Percentiles rank a stretch among this genome's conserved stretches.
phyloP scores from a whole-genome alignment of 805 yeast species.

The Zygotorulaspora danielsina region DNA sequence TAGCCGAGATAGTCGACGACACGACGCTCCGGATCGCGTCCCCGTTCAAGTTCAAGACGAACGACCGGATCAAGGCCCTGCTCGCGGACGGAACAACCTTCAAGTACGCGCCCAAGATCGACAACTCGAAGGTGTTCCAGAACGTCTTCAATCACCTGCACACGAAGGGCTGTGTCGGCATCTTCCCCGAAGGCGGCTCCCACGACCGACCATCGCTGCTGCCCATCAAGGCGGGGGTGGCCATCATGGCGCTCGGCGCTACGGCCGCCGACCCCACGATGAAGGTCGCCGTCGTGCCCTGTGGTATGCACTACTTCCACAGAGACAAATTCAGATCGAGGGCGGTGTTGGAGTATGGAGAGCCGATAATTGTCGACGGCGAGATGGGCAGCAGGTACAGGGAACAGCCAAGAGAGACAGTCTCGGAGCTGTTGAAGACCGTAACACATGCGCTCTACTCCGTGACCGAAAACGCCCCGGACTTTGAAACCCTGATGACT shows the following conservation, averaged over 20 bases:
- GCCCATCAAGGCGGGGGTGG: conserved; percentile 95
- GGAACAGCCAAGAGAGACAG: conserved; percentile 68
- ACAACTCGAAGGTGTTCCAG: conserved; percentile 76
- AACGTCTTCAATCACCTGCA: conserved; percentile 79
- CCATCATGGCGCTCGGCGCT: conserved; percentile 96
- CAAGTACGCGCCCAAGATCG: conserved; percentile 75
- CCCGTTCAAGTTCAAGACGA: conserved; percentile 56
- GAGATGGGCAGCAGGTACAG: conserved; percentile 61
- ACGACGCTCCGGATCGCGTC: conserved; percentile 62
- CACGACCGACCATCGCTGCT: conserved; percentile 88
- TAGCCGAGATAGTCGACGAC: conserved; percentile 63
- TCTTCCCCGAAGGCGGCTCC: conserved; percentile 97
- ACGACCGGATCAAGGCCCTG: conserved; percentile 40
- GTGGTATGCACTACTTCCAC: conserved; percentile 94
- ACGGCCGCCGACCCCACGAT: conserved; percentile 70
- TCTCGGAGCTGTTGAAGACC: conserved; percentile 63
- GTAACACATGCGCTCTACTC: conserved; percentile 73
- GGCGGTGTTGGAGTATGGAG: conserved; percentile 89
- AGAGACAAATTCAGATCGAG: conserved; percentile 91
- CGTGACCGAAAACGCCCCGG: conserved; percentile 92
- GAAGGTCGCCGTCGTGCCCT: conserved; percentile 82
- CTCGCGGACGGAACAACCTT: conserved; percentile 57
- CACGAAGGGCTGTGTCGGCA: conserved; percentile 76
- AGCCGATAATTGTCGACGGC: conserved; percentile 65
- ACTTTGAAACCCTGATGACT: conserved; percentile 88